These are phyloP conservation scores for Tolypocladium endophyticum DNA, from an alignment of 2,329 filamentous ascomycete genomes.

Conservation along the genomic window DNA sequence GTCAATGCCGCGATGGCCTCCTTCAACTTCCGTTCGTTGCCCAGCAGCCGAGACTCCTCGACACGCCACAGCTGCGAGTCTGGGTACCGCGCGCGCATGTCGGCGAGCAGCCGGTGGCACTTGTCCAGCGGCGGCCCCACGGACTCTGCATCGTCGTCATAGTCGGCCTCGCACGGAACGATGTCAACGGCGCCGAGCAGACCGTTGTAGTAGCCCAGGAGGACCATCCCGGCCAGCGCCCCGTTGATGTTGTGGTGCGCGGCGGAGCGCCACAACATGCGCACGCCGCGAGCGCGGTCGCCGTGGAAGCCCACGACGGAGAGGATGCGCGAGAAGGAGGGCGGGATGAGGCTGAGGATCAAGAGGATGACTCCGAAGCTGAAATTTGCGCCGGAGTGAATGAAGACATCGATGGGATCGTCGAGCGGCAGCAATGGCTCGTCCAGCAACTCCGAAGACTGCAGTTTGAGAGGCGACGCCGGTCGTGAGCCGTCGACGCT, in stretches of 20 bases:
- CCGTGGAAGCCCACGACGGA: conserved; percentile 86
- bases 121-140: conserved; percentile 63
- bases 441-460: conserved; percentile 27
- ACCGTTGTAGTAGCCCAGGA: conserved; percentile 82
- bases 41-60: conserved; percentile 72
- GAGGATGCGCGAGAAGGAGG: conserved; percentile 76
- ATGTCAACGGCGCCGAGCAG: conserved; percentile 84
- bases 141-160: conserved; percentile 43
- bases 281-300: conserved; percentile 70
- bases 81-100: conserved; percentile 71
- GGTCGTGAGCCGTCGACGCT: conserved; percentile 1
- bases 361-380: conserved; percentile 82
- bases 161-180: conserved; percentile 49
- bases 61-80: conserved; percentile 77
- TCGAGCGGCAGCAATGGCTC: conserved; percentile 53
- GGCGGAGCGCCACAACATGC: conserved; percentile 84
- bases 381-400: conserved; percentile 80
- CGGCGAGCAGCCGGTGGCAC: conserved; percentile 54
- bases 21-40: conserved; percentile 54
- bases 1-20: conserved; percentile 57
- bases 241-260: conserved; percentile 83
- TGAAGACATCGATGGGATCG: conserved; percentile 73
- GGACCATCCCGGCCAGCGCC: conserved; percentile 72
- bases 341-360: conserved; percentile 86
- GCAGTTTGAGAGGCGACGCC: conserved; percentile 10